Base-by-base conservation (phyloP, 805 yeast species). In the Candida nanaspora region DNA sequence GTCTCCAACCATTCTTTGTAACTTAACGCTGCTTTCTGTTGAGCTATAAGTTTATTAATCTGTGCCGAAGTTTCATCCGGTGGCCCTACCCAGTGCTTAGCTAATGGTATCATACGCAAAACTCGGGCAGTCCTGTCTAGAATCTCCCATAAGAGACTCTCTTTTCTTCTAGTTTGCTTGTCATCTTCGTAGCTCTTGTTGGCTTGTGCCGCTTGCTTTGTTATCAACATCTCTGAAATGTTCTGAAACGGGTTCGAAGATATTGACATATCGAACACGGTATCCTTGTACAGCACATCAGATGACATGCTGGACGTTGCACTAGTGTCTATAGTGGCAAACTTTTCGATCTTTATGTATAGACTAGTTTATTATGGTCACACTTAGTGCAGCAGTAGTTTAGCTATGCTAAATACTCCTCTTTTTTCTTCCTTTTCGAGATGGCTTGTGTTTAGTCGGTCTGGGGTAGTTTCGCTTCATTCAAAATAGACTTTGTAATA, bases 1-100 rank as follows among this genome's bases (percentile, higher is more conserved):
- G 78, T 69, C 1, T 70, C 73, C 25, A 73, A 66, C 98, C 98
- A 91, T 37, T 76, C 76, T 7, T 64, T 27, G 38, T 60, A 63
- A 2, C 76, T 69, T 3, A 66, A 63, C 0, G 81, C 76, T 18
- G 68, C 66, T 36, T 61, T 64, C 56, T 71, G 78, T 43, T 69
- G 74, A 4, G 65, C 62, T 6, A 62, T 41, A 15, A 73, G 49
- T 32, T 56, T 61, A 37, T 63, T 61, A 26, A 70, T 62, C 35
- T 56, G 57, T 26, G 66, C 62, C 15, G 57, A 52, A 14, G 55
- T 61, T 34, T 65, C 67, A 38, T 63, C 65, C 6, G 70, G 70
- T 14, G 57, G 71, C 44, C 58, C 64, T 49, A 40, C 58, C 59
- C 55, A 59, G 55, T 52, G 70, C 52, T 37, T 58, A 49, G 45